Conservation (phyloP, 331 rosid genomes). For the Quercus phellos region DNA sequence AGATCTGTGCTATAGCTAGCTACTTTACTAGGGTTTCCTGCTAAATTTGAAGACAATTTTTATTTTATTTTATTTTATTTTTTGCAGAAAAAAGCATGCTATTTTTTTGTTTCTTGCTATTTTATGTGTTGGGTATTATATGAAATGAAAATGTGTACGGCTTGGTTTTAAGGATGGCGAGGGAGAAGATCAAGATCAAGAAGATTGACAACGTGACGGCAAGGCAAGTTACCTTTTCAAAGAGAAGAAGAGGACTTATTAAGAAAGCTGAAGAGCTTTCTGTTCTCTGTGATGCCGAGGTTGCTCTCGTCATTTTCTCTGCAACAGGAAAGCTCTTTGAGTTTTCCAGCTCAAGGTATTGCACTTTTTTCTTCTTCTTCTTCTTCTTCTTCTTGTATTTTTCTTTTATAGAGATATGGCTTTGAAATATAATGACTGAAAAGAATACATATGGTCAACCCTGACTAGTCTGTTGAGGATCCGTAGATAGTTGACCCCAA, state of each 20-base stretch:
- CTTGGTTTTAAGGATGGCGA: conserved; percentile 25
- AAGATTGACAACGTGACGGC: conserved; percentile 64
- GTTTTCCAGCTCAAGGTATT: conserved; percentile 55
- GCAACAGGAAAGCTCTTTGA: conserved; percentile 64
- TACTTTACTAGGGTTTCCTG: conserved; percentile 12
- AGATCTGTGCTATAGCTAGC: conserved; percentile 8
- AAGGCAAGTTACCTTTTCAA: conserved; percentile 79
- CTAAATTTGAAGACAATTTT: not conserved
- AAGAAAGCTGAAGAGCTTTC: conserved; percentile 77
- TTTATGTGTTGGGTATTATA: not conserved
- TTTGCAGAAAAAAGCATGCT: too few species aligned
- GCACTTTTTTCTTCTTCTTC: not conserved
- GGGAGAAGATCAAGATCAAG: conserved; percentile 58
- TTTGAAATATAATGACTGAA: too few species aligned
- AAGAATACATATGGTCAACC: too few species aligned
- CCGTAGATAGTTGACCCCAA: too few species aligned
- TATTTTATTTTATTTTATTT: not conserved
- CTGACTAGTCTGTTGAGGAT: too few species aligned
- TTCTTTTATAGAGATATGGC: not conserved
- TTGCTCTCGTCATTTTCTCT: conserved; percentile 62
- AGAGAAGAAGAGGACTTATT: conserved; percentile 67
- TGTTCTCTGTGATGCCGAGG: conserved; percentile 58
- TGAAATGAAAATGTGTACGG: not conserved
- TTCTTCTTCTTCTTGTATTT: not conserved
- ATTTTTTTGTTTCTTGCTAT: not conserved